Conservation (phyloP, 2,329 filamentous ascomycete species). For the Fusarium sambucinum region DNA sequence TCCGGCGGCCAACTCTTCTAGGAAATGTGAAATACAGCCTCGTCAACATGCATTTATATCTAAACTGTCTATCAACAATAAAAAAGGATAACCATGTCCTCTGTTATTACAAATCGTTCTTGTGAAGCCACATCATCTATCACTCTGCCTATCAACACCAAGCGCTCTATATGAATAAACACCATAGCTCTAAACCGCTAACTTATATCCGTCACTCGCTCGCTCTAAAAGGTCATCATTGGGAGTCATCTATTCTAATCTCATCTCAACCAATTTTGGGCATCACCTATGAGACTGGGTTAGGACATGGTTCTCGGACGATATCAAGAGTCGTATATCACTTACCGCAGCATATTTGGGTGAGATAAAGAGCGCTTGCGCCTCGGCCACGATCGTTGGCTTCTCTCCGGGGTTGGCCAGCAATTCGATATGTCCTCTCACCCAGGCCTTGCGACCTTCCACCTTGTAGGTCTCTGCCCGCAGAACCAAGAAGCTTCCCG, state of each 20-base stretch:
- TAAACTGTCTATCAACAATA: background rate
- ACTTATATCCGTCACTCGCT: slow-evolving; percentile 32
- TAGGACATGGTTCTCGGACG: slow-evolving; percentile 3
- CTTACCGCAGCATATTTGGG: slow-evolving; percentile 83
- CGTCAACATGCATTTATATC: background rate
- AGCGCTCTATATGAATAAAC: slow-evolving; percentile 19
- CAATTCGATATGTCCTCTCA: slow-evolving; percentile 87
- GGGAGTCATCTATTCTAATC: slow-evolving; percentile 14
- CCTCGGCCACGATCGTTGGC: slow-evolving; percentile 80
- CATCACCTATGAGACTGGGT: slow-evolving; percentile 49
- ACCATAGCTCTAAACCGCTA: slow-evolving; percentile 8
- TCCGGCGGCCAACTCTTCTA: background rate
- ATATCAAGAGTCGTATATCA: slow-evolving; percentile 37
- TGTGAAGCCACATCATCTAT: slow-evolving; percentile 12
- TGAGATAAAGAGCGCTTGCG: slow-evolving; percentile 88
- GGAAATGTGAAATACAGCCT: background rate
- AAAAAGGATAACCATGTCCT: background rate
- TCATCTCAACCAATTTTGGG: slow-evolving; percentile 45
- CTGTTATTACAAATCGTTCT: slow-evolving; percentile 23
- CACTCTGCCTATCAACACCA: slow-evolving; percentile 1
- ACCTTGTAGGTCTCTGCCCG: slow-evolving; percentile 84
- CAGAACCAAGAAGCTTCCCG: slow-evolving; percentile 81
- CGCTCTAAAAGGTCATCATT: slow-evolving; percentile 28
- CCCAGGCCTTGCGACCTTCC: slow-evolving; percentile 95
- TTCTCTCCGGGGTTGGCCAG: slow-evolving; percentile 71